phyloP scores from a whole-genome alignment of 2,329 filamentous ascomycete species.

The Colletotrichum sp. region DNA sequence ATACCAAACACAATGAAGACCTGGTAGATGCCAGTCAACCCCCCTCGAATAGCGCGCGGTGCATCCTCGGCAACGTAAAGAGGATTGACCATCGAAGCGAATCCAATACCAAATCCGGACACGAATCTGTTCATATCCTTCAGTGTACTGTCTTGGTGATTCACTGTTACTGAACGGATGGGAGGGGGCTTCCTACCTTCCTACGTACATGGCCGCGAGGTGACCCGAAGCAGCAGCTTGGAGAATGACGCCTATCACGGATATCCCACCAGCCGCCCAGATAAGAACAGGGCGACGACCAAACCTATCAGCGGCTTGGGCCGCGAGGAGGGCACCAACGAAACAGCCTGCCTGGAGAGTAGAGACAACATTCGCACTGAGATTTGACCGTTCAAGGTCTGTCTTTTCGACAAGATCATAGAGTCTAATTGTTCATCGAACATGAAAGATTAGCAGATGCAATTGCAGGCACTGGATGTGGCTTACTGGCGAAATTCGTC shows the following conservation, averaged over 20 bases:
- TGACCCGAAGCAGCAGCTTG: slow-evolving; percentile 41
- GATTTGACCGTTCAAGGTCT: slow-evolving; percentile 8
- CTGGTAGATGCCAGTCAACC: slow-evolving; percentile 54
- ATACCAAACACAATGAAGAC: slow-evolving; percentile 56
- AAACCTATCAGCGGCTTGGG: slow-evolving; percentile 57
- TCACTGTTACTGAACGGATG: neutral
- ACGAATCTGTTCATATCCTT: slow-evolving; percentile 51
- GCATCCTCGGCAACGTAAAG: slow-evolving; percentile 64
- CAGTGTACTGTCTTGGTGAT: slow-evolving; percentile 38
- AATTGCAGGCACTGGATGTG: neutral
- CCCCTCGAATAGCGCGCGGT: slow-evolving; percentile 54
- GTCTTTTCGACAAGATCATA: slow-evolving; percentile 7
- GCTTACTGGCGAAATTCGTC: slow-evolving; percentile 23
- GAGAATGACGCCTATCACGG: slow-evolving; percentile 48
- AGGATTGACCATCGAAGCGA: slow-evolving; percentile 57
- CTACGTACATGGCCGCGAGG: slow-evolving; percentile 60
- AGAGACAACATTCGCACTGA: slow-evolving; percentile 34
- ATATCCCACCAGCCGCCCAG: slow-evolving; percentile 51
- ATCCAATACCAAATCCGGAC: slow-evolving; percentile 55
- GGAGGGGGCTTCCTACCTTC: slow-evolving; percentile 36
- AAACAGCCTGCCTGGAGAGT: slow-evolving; percentile 61
- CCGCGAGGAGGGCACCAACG: slow-evolving; percentile 59
- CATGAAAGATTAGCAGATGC: slow-evolving; percentile 19
- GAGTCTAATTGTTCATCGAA: slow-evolving; percentile 14
- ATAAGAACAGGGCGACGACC: slow-evolving; percentile 57